phyloP scores from a whole-genome alignment of 73 alveolate species.

The Symbiodinium natans region DNA sequence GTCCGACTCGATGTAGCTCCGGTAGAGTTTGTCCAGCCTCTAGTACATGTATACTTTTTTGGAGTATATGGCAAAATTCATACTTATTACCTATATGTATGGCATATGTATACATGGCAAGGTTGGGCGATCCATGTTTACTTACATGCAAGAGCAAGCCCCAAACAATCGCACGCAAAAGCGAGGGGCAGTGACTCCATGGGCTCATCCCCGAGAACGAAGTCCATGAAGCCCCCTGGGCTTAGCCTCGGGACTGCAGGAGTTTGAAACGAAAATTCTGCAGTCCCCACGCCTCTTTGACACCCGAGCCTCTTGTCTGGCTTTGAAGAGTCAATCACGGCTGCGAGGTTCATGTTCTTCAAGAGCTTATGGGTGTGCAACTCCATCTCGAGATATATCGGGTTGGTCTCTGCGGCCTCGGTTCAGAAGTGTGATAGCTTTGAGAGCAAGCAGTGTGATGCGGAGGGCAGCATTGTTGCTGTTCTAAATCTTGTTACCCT shows the following conservation, averaged over 20 bases:
- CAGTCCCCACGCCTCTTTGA: neutral
- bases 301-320: neutral
- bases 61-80: no score
- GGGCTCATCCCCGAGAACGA: neutral
- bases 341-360: neutral
- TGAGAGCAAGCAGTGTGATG: no score
- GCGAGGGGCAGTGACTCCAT: neutral
- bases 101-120: no score
- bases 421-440: no score
- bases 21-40: neutral
- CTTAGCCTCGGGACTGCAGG: neutral
- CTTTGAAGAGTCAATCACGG: neutral
- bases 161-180: neutral
- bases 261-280: no score
- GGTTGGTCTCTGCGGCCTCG: slow-evolving; percentile 11
- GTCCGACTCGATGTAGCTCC: slow-evolving; percentile 21
- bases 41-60: no score
- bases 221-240: neutral
- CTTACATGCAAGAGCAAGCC: no score
- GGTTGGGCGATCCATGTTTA: no score
- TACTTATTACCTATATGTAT: no score
- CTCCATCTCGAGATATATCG: neutral
- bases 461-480: no score
- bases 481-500: no score
- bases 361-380: neutral